A percentile compares a stretch with the other conserved stretches of the same genome.
These are phyloP conservation scores for Leishmania tarentolae DNA, from an alignment of 208 protist species.

Conservation along the genomic window DNA sequence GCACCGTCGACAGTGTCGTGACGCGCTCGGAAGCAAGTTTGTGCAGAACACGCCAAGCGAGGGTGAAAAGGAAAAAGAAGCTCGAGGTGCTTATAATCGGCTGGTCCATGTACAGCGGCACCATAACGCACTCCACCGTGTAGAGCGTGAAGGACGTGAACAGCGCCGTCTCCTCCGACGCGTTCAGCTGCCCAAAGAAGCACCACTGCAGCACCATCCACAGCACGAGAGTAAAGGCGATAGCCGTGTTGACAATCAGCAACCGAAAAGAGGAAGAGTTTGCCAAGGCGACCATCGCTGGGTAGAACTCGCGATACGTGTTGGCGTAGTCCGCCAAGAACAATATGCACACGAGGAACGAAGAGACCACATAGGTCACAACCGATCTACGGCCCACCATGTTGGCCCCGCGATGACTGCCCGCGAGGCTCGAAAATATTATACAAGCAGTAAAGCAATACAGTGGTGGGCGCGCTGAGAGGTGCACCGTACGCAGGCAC, in stretches of 20 bases:
- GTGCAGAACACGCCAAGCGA: conserved; percentile 61
- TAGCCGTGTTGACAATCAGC: conserved; percentile 44
- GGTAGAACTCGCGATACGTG: conserved; percentile 68
- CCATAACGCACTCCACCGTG: conserved; percentile 56
- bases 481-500: not conserved
- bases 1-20: conserved; percentile 33
- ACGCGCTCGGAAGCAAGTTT: conserved; percentile 64
- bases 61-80: conserved; percentile 35
- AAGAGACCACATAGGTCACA: conserved; percentile 49
- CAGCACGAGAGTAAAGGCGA: conserved; percentile 36
- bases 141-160: conserved; percentile 42
- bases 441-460: not conserved
- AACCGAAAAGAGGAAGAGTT: conserved; percentile 70
- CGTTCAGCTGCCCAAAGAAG: conserved; percentile 77
- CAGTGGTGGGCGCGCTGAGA: not conserved
- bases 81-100: conserved; percentile 35
- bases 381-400: conserved; percentile 22
- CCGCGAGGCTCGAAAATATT: conserved; percentile 1
- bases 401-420: conserved; percentile 1
- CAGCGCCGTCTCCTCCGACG: conserved; percentile 44
- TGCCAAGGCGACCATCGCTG: conserved; percentile 59
- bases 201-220: conserved; percentile 41
- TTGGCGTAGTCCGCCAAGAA: conserved; percentile 65
- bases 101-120: conserved; percentile 48
- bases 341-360: conserved; percentile 37